Conservation (phyloP, 495 filamentous ascomycete species). For the Extremus antarcticus region DNA sequence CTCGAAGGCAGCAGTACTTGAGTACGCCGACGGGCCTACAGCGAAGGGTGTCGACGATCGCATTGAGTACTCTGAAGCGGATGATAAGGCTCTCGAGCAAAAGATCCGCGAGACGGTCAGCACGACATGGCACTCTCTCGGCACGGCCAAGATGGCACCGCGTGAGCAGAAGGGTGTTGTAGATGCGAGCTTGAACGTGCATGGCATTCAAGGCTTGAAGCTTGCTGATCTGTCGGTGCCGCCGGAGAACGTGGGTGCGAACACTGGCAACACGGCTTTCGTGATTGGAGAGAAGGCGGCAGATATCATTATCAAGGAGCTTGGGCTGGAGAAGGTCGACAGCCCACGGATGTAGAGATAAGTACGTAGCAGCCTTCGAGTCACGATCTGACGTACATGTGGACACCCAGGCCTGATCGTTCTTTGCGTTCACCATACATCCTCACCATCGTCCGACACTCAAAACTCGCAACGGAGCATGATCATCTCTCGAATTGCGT, state of each 20-base stretch:
- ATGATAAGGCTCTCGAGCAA: slow-evolving; percentile 41
- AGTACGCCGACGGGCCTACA: slow-evolving; percentile 11
- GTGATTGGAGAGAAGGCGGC: slow-evolving; percentile 52
- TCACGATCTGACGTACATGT: too few species aligned
- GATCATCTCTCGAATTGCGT: too few species aligned
- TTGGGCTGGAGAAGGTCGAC: slow-evolving; percentile 26
- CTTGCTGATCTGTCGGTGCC: slow-evolving; percentile 39
- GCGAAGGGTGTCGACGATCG: slow-evolving; percentile 14
- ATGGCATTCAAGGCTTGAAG: slow-evolving; percentile 40
- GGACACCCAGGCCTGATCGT: too few species aligned
- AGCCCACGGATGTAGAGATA: too few species aligned
- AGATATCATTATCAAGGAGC: slow-evolving; percentile 42
- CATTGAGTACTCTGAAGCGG: slow-evolving; percentile 40
- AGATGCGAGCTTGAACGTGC: slow-evolving; percentile 37
- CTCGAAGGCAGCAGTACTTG: slow-evolving; percentile 33
- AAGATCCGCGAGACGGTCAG: slow-evolving; percentile 36
- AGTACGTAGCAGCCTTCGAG: too few species aligned
- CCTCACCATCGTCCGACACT: too few species aligned
- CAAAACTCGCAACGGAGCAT: too few species aligned
- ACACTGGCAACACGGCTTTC: slow-evolving; percentile 51
- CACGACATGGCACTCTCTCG: slow-evolving; percentile 43
- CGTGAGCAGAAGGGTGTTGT: slow-evolving; percentile 39
- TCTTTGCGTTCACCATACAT: too few species aligned
- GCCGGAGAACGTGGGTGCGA: slow-evolving; percentile 50
- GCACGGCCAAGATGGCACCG: slow-evolving; percentile 41